phyloP scores from a whole-genome alignment of 164 flowering plant genomes.

The Vitis amurensis region DNA sequence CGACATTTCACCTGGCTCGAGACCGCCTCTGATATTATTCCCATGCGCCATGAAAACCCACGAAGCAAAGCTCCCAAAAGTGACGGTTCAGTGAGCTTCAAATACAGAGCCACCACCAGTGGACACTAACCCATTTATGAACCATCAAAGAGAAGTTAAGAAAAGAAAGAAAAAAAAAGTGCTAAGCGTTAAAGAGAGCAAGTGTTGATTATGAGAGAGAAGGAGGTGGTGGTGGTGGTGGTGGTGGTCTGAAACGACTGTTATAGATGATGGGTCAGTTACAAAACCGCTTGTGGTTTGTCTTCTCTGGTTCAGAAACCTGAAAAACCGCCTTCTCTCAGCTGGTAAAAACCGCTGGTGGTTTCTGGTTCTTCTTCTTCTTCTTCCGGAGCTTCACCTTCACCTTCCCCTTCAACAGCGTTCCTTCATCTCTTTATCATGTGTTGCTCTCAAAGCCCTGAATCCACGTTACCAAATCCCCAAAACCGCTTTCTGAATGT shows the following conservation, averaged over 20 bases:
- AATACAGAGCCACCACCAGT: too few relatives aligned
- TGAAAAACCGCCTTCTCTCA: conserved; percentile 2
- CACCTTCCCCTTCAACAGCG: neutral
- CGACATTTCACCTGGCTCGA: too few relatives aligned
- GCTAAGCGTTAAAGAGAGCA: too few relatives aligned
- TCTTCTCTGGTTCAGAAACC: neutral
- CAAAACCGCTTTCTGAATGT: conserved; percentile 12
- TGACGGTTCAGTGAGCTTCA: too few relatives aligned
- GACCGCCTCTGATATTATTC: too few relatives aligned
- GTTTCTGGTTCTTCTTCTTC: neutral
- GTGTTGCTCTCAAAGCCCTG: conserved; percentile 1
- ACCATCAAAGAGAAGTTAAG: too few relatives aligned
- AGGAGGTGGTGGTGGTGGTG: too few relatives aligned
- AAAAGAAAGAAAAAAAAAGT: too few relatives aligned
- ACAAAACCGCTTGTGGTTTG: conserved; percentile 26
- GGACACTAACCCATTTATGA: too few relatives aligned
- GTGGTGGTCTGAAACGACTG: conserved; percentile 16
- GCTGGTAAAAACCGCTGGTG: conserved; percentile 1
- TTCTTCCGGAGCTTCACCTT: neutral
- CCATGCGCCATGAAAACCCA: too few relatives aligned
- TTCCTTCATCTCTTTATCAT: neutral
- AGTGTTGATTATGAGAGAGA: too few relatives aligned
- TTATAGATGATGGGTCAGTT: conserved; percentile 25
- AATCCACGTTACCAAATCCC: conserved; percentile 27
- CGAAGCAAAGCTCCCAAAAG: too few relatives aligned